Evolutionary conservation across 1,284 basidiomycete genomes (phyloP).

Genomic region (Neolentinus lepideus): DNA sequence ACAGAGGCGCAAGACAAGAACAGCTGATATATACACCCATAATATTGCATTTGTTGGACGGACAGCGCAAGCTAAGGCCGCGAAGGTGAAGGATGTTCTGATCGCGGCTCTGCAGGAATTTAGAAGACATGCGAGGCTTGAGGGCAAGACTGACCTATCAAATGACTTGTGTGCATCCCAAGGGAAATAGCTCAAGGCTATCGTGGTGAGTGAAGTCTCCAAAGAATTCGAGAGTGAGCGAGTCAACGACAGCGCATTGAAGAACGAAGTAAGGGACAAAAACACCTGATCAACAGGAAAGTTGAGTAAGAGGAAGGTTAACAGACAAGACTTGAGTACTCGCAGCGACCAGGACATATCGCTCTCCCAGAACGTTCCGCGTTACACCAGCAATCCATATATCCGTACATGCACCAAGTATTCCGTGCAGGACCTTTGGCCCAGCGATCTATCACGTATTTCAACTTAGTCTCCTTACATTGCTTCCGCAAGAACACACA

Average conservation of each 20-base stretch:
- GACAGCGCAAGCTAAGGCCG: slow-evolving; percentile 73
- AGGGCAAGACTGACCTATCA: slow-evolving; percentile 13
- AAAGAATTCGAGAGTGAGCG: slow-evolving; percentile 91
- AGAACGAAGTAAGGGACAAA: slow-evolving; percentile 81
- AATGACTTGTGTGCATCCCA: slow-evolving; percentile 38
- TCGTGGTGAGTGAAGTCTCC: slow-evolving; percentile 80
- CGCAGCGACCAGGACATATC: slow-evolving; percentile 60
- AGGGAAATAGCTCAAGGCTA: slow-evolving; percentile 79
- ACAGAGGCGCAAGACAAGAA: slow-evolving; percentile 44
- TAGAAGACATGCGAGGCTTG: background rate
- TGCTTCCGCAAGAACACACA: slow-evolving; percentile 7
- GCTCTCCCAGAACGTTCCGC: slow-evolving; percentile 46
- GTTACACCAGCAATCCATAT: slow-evolving; percentile 66
- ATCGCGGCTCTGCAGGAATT: slow-evolving; percentile 19
- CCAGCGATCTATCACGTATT: slow-evolving; percentile 41
- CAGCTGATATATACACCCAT: slow-evolving; percentile 67
- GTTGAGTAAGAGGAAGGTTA: slow-evolving; percentile 1
- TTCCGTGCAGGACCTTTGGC: slow-evolving; percentile 78
- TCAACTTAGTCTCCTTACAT: background rate
- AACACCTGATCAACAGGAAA: slow-evolving; percentile 47
- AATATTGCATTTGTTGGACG: slow-evolving; percentile 85
- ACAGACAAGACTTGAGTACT: slow-evolving; percentile 20
- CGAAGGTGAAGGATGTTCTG: slow-evolving; percentile 41
- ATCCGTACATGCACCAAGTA: slow-evolving; percentile 79
- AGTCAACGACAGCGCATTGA: slow-evolving; percentile 79